Evolutionary conservation across 208 protist genomes (phyloP).

Genomic region (Wallacemonas collosoma): DNA sequence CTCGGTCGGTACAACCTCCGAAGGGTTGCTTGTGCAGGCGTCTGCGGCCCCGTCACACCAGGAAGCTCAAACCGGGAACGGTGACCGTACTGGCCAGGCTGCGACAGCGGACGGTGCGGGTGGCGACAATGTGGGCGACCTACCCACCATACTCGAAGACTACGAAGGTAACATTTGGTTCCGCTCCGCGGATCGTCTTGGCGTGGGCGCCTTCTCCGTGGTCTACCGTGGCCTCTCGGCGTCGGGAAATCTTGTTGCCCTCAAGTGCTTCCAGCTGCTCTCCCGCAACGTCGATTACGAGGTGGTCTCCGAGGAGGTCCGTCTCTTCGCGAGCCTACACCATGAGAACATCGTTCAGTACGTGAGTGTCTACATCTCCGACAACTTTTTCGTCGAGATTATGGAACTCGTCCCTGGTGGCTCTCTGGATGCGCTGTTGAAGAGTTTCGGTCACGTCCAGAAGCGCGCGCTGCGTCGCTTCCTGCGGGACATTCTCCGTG

Average conservation of each 20-base stretch:
- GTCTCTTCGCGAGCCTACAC: constrained; percentile 54
- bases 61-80: constrained; percentile 18
- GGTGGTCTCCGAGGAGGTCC: constrained; percentile 62
- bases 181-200: constrained; percentile 51
- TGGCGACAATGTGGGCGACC: constrained; percentile 27
- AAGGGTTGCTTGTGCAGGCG: constrained; percentile 10
- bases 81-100: neutral
- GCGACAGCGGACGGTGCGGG: neutral
- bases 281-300: constrained; percentile 51
- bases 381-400: constrained; percentile 62
- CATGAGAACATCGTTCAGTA: constrained; percentile 89
- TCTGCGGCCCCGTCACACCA: constrained; percentile 18
- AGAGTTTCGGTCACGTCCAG: constrained; percentile 55
- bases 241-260: constrained; percentile 62
- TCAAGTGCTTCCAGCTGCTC: constrained; percentile 73
- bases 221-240: constrained; percentile 71
- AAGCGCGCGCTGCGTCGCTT: constrained; percentile 53
- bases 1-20: neutral
- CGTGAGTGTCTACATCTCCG: constrained; percentile 56
- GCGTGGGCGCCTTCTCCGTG: constrained; percentile 54
- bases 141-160: constrained; percentile 64
- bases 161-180: constrained; percentile 61
- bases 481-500: constrained; percentile 62
- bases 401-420: constrained; percentile 88
- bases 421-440: constrained; percentile 66